Evolutionary conservation across 371 early-diverging fungal genomes (phyloP).

Genomic region (Apophysomyces variabilis): DNA sequence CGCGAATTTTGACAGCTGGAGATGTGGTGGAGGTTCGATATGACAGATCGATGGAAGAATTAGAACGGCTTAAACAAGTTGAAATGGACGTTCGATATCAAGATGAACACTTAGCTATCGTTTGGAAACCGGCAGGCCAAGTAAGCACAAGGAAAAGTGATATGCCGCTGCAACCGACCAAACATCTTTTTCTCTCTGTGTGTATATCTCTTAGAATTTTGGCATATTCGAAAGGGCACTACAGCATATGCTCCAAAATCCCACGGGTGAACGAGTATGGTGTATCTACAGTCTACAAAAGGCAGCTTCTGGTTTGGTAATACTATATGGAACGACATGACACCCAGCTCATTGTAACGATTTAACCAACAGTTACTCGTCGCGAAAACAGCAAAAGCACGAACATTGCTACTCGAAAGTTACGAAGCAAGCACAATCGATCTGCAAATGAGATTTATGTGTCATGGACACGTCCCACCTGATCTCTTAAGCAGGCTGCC

Average conservation of each 20-base stretch:
- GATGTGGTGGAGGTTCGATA: constrained; percentile 53
- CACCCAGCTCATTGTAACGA: not conserved
- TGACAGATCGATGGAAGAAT: constrained; percentile 41
- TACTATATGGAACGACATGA: not conserved
- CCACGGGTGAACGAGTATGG: constrained; percentile 27
- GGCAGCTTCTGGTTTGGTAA: constrained; percentile 61
- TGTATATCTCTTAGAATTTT: constrained; percentile 18
- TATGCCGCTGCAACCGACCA: constrained; percentile 23
- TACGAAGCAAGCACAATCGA: constrained; percentile 37
- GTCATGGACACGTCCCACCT: constrained; percentile 45
- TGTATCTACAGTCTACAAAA: constrained; percentile 48
- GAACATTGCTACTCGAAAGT: constrained; percentile 26
- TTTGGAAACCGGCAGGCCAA: constrained; percentile 60
- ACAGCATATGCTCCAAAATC: constrained; percentile 26
- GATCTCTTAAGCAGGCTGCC: constrained; percentile 21
- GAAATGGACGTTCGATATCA: constrained; percentile 47
- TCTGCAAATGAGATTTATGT: constrained; percentile 46
- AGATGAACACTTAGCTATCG: constrained; percentile 55
- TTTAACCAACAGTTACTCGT: constrained; percentile 45
- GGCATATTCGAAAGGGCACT: constrained; percentile 35
- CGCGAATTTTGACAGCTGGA: constrained; percentile 37
- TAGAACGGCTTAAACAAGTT: constrained; percentile 34
- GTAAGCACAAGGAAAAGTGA: constrained; percentile 29
- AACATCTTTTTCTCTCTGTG: constrained; percentile 15
- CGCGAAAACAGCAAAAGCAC: constrained; percentile 46